A percentile compares a stretch with the other conserved stretches of the same genome.
These are phyloP conservation scores for Iris macrosiphon DNA, from an alignment of 106 monocot genomes.

Conservation along the genomic window DNA sequence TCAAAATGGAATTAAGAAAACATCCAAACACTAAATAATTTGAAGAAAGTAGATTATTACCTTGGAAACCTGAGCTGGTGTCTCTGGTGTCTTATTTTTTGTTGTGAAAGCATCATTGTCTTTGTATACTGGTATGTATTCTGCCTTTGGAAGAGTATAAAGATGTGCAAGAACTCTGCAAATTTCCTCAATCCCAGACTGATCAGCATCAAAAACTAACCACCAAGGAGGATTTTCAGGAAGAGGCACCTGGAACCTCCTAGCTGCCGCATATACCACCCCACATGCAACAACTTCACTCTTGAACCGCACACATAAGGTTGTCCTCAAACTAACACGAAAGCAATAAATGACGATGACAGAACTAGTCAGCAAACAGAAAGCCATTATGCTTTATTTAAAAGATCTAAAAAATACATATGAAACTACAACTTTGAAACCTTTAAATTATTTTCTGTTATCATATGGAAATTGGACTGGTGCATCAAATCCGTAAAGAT, in stretches of 20 bases:
- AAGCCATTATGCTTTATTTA: no score
- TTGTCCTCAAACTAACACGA: constrained; percentile 58
- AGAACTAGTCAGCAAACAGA: constrained; percentile 1
- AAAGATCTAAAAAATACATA: no score
- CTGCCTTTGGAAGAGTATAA: constrained; percentile 75
- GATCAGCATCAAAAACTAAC: constrained; percentile 86
- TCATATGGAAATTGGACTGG: no score
- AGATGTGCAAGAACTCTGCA: constrained; percentile 92
- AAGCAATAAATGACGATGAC: constrained; percentile 3
- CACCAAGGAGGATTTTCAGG: constrained; percentile 96
- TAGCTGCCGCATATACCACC: constrained; percentile 83
- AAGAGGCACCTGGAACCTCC: constrained; percentile 64
- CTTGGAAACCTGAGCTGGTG: constrained; percentile 40
- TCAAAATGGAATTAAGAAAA: no score
- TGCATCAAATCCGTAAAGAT: no score
- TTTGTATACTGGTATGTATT: constrained; percentile 69
- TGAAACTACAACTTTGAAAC: no score
- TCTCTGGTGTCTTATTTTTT: constrained; percentile 29
- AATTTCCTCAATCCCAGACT: constrained; percentile 69
- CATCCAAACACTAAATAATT: no score
- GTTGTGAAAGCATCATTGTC: constrained; percentile 76
- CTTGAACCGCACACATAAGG: constrained; percentile 86
- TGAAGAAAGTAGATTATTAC: no score
- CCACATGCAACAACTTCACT: constrained; percentile 93
- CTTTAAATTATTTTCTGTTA: no score